phyloP scores from a whole-genome alignment of 352 stramenopile genomes.

The Phytophthora vignae region DNA sequence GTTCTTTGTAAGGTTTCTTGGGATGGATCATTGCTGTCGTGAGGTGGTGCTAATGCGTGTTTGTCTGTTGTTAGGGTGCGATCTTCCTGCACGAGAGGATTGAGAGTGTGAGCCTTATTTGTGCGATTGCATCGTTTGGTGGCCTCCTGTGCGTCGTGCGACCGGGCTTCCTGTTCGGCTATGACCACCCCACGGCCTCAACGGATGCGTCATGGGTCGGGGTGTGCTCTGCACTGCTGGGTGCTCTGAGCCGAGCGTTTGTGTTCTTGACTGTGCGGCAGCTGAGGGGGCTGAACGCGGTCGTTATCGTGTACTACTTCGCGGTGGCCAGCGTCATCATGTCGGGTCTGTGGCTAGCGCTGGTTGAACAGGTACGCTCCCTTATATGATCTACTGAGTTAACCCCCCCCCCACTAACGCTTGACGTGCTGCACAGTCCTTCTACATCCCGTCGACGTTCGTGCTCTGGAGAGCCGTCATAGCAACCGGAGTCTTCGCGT shows the following conservation, averaged over 20 bases:
- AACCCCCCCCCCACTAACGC: neutral
- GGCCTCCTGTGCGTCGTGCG: conserved; percentile 51
- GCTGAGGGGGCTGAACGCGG: conserved; percentile 48
- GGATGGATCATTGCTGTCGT: neutral
- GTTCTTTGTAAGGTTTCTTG: conserved; percentile 25
- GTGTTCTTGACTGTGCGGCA: conserved; percentile 63
- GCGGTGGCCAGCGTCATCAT: conserved; percentile 53
- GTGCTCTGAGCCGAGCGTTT: conserved; percentile 52
- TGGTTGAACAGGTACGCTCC: conserved; percentile 52
- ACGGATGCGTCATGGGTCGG: conserved; percentile 38
- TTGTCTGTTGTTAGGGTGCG: conserved; percentile 31
- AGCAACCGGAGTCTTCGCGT: conserved; percentile 52
- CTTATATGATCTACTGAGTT: neutral
- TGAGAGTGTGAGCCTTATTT: conserved; percentile 39
- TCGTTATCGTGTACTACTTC: conserved; percentile 73
- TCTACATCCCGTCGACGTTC: conserved; percentile 43
- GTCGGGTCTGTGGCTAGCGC: conserved; percentile 43
- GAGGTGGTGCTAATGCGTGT: neutral
- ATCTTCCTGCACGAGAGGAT: conserved; percentile 50
- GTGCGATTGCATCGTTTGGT: conserved; percentile 42
- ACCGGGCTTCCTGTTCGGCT: conserved; percentile 54
- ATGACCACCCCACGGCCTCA: conserved; percentile 24
- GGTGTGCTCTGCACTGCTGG: conserved; percentile 47
- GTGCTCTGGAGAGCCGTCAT: conserved; percentile 55
- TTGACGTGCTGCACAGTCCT: conserved; percentile 9